These are phyloP conservation scores for Pilobolus umbonatus DNA, from an alignment of 192 early-diverging fungal species.

Conservation along the genomic window DNA sequence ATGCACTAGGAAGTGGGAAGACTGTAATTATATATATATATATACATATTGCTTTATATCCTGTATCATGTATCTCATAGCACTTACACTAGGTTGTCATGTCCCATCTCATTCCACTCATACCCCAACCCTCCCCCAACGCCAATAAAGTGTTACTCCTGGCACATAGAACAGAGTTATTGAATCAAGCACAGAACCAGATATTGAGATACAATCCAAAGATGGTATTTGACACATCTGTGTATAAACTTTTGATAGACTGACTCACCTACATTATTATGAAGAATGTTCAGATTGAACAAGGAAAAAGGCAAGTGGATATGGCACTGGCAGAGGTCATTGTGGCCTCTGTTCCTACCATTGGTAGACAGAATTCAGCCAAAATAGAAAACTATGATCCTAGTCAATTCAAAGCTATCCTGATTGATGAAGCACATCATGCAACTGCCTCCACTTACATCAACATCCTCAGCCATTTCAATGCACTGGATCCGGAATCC, in stretches of 20 bases:
- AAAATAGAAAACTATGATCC: conserved; percentile 69
- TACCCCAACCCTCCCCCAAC: conserved; percentile 51
- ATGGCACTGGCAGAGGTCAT: conserved; percentile 61
- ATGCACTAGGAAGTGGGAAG: conserved; percentile 77
- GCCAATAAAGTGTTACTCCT: conserved; percentile 80
- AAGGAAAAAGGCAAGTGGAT: conserved; percentile 55
- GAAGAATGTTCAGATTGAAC: conserved; percentile 60
- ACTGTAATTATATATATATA: conserved; percentile 49
- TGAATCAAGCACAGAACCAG: conserved; percentile 73
- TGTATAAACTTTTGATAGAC: neutral
- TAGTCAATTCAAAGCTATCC: conserved; percentile 73
- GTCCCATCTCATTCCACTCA: conserved; percentile 67
- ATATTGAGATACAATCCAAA: conserved; percentile 55
- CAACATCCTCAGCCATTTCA: conserved; percentile 71
- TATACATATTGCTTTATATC: neutral
- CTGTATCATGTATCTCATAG: too few relatives aligned
- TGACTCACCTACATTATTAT: too few relatives aligned
- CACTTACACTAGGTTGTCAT: conserved; percentile 64
- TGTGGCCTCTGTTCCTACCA: conserved; percentile 71
- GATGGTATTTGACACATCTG: conserved; percentile 43
- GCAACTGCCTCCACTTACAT: conserved; percentile 73
- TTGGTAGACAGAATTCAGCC: conserved; percentile 47
- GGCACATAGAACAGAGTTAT: conserved; percentile 85
- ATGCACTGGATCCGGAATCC: conserved; percentile 35
- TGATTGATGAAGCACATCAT: conserved; percentile 95